Conservation (phyloP, 257 asterid genomes). For the Misopates orontium region DNA sequence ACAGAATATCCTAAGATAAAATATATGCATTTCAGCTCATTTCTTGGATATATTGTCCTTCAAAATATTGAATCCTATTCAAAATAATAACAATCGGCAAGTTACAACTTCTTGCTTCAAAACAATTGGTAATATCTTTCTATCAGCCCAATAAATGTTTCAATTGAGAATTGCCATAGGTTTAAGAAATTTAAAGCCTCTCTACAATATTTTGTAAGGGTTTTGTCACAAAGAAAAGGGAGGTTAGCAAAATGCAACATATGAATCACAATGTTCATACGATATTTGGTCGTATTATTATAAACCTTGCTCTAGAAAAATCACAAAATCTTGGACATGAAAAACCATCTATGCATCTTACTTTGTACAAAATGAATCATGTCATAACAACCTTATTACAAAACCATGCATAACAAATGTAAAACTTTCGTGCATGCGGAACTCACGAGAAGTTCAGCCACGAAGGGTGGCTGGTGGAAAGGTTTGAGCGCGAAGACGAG, state of each 20-base stretch:
- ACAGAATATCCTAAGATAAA: too few species aligned
- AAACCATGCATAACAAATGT: not conserved
- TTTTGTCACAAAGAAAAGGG: not conserved
- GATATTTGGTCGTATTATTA: too few species aligned
- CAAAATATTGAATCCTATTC: too few species aligned
- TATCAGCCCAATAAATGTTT: not conserved
- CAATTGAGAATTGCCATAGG: not conserved
- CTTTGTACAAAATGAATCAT: not conserved
- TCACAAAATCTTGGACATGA: not conserved
- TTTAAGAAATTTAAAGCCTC: not conserved
- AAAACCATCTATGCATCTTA: not conserved
- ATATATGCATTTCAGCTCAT: too few species aligned
- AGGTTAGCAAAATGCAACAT: not conserved
- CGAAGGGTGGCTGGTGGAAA: conserved; percentile 71
- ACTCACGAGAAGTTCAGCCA: conserved; percentile 78
- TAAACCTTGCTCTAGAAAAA: not conserved
- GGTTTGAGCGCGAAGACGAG: conserved; percentile 49
- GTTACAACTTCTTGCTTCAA: not conserved
- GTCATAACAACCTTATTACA: not conserved
- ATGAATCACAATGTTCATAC: not conserved
- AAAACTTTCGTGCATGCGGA: too few species aligned
- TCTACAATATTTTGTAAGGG: not conserved
- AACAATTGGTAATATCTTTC: not conserved
- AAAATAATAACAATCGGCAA: not conserved
- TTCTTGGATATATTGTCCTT: too few species aligned